phyloP scores from a whole-genome alignment of 176 grass and related monocot genomes.

The Elymus sibiricus region DNA sequence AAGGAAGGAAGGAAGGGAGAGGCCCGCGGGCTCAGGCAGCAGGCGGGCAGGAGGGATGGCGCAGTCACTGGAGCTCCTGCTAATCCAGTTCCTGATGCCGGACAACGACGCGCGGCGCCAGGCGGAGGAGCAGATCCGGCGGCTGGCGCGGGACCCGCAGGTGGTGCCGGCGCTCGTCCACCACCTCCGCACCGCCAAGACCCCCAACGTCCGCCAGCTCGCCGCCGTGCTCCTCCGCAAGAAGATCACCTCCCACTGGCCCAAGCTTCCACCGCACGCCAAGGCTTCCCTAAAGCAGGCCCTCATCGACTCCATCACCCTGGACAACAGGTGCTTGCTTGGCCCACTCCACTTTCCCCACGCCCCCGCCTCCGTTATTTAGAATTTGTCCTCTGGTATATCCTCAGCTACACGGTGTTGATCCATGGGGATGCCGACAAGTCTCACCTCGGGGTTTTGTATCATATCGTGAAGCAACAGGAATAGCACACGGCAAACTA shows the following conservation, averaged over 20 bases:
- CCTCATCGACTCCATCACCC: conserved; percentile 87
- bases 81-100: conserved; percentile 99
- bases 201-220: conserved; percentile 87
- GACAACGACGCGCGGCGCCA: conserved; percentile 98
- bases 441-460: no score
- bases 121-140: conserved; percentile 99
- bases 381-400: no score
- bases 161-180: conserved; percentile 94
- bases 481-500: no score
- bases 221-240: conserved; percentile 96
- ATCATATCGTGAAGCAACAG: no score
- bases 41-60: conserved; percentile 50
- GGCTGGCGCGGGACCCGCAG: conserved; percentile 72
- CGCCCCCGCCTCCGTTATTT: no score
- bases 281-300: conserved; percentile 81
- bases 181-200: conserved; percentile 98
- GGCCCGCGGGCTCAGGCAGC: background rate
- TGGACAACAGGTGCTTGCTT: conserved; percentile 66
- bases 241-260: conserved; percentile 94
- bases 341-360: background rate
- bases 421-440: no score
- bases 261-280: conserved; percentile 67
- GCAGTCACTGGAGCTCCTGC: conserved; percentile 86
- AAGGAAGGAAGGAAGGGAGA: background rate
- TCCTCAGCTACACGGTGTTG: no score